Percentiles rank a stretch among this genome's conserved stretches.
These are phyloP conservation scores for Strobilomyces confusus DNA, from an alignment of 768 basidiomycete species.

Conservation along the genomic window DNA sequence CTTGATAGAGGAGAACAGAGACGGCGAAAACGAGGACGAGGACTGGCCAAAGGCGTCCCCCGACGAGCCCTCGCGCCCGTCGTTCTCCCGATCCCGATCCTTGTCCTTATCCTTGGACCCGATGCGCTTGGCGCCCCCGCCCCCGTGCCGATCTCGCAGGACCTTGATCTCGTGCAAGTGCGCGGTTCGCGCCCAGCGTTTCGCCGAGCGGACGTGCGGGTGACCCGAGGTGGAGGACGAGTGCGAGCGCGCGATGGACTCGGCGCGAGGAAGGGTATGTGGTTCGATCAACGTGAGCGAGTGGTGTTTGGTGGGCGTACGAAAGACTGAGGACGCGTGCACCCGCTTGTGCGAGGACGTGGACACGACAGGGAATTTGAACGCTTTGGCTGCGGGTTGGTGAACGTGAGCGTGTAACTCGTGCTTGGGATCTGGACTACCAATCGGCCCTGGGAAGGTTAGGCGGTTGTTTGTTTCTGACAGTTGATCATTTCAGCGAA, in stretches of 20 bases:
- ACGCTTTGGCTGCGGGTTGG: background rate
- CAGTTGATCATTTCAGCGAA: background rate
- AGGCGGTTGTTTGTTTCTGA: background rate
- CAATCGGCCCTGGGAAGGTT: background rate
- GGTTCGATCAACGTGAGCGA: slow-evolving; percentile 16
- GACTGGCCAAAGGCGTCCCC: slow-evolving; percentile 20
- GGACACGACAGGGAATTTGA: background rate
- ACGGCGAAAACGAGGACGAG: background rate
- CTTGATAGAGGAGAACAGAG: background rate
- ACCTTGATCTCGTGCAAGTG: slow-evolving; percentile 63
- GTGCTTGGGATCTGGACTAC: background rate
- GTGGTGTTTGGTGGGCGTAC: slow-evolving; percentile 23
- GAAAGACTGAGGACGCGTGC: slow-evolving; percentile 3
- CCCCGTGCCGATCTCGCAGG: slow-evolving; percentile 9
- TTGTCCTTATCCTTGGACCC: slow-evolving; percentile 13
- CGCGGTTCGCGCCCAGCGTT: slow-evolving; percentile 59
- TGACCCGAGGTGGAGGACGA: slow-evolving; percentile 21
- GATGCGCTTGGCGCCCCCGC: slow-evolving; percentile 5
- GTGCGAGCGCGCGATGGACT: slow-evolving; percentile 18
- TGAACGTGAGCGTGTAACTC: background rate
- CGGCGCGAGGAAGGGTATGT: slow-evolving; percentile 21
- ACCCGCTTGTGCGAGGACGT: slow-evolving; percentile 9
- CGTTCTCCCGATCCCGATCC: slow-evolving; percentile 15
- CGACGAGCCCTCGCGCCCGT: background rate
- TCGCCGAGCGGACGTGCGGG: slow-evolving; percentile 34